phyloP scores from a whole-genome alignment of 2,329 filamentous ascomycete species.

The Polytolypa hystricis region DNA sequence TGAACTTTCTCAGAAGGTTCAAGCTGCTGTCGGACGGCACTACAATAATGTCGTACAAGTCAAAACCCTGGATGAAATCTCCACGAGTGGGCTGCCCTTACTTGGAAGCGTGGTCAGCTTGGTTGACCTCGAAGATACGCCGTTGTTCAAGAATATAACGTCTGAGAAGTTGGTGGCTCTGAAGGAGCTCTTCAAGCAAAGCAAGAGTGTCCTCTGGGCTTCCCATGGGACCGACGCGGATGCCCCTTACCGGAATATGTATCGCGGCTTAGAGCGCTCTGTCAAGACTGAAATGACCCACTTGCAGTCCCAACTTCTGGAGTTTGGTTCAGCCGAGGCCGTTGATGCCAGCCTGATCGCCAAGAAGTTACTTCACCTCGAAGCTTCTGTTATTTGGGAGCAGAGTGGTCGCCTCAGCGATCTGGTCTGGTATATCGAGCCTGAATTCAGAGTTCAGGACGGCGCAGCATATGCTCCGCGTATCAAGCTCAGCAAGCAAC shows the following conservation, averaged over 20 bases:
- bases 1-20: too few relatives aligned
- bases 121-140: slow-evolving; percentile 11
- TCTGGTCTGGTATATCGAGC: slow-evolving; percentile 12
- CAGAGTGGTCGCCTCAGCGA: neutral
- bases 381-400: slow-evolving; percentile 1
- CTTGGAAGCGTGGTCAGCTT: slow-evolving; percentile 7
- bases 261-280: slow-evolving; percentile 4
- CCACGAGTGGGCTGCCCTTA: slow-evolving; percentile 1
- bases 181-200: slow-evolving; percentile 6
- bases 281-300: slow-evolving; percentile 1
- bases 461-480: slow-evolving; percentile 14
- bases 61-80: neutral
- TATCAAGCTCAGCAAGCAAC: slow-evolving; percentile 2
- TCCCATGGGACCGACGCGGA: slow-evolving; percentile 5
- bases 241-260: slow-evolving; percentile 7
- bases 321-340: slow-evolving; percentile 1
- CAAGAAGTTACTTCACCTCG: neutral
- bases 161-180: slow-evolving; percentile 11
- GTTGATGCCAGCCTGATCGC: neutral
- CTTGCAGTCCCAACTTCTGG: slow-evolving; percentile 6
- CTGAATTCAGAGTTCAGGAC: slow-evolving; percentile 13
- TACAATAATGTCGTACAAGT: too few relatives aligned
- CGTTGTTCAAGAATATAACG: slow-evolving; percentile 12
- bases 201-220: slow-evolving; percentile 8
- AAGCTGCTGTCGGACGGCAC: too few relatives aligned